Evolutionary conservation across 2,329 filamentous ascomycete genomes (phyloP).

Genomic region (Teratosphaeriaceae sp.): DNA sequence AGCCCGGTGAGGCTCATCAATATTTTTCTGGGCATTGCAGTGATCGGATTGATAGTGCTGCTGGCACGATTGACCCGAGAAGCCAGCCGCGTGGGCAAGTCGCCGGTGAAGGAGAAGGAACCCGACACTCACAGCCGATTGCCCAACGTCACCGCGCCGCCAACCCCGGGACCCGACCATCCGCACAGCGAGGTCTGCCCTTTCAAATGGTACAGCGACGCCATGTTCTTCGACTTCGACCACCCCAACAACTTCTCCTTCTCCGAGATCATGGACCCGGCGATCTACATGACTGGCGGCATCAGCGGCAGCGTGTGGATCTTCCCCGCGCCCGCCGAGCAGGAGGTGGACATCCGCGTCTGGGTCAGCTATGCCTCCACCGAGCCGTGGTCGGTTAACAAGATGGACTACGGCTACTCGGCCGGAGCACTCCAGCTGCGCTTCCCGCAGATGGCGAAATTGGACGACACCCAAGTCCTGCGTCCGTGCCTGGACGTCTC

Average conservation of each 20-base stretch:
- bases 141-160: neutral
- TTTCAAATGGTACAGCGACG: conserved; percentile 11
- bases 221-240: conserved; percentile 10
- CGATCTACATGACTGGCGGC: conserved; percentile 13
- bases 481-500: conserved; percentile 33
- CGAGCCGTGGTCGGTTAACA: conserved; percentile 24
- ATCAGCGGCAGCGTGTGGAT: conserved; percentile 35
- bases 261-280: conserved; percentile 21
- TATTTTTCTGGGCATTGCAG: neutral
- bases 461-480: neutral
- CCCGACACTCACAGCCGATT: neutral
- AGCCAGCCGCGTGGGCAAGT: neutral
- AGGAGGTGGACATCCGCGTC: conserved; percentile 30
- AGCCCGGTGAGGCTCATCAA: neutral
- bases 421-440: conserved; percentile 15
- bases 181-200: conserved; percentile 6
- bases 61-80: neutral
- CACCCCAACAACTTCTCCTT: conserved; percentile 18
- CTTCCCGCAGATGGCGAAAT: conserved; percentile 9
- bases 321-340: conserved; percentile 27
- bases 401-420: conserved; percentile 24
- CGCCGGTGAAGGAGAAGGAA: neutral
- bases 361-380: conserved; percentile 34
- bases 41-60: neutral
- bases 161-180: conserved; percentile 1